phyloP scores from a whole-genome alignment of 2,329 filamentous ascomycete species.

The Dactylella cylindrospora region DNA sequence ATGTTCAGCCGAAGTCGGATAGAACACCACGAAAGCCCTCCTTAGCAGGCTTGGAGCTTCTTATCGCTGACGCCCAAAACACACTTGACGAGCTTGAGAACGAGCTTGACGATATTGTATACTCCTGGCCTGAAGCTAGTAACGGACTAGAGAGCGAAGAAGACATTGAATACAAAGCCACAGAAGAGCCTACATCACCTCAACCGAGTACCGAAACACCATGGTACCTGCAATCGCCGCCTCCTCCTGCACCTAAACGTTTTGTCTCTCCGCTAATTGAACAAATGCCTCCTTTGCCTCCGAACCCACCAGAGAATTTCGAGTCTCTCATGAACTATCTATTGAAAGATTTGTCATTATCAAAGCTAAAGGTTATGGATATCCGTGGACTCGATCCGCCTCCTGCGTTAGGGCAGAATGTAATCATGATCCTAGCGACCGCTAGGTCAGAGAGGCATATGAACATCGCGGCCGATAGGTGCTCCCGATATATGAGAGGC shows the following conservation, averaged over 20 bases:
- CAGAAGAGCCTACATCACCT: slow-evolving; percentile 18
- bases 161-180: slow-evolving; percentile 37
- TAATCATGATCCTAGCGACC: slow-evolving; percentile 90
- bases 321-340: slow-evolving; percentile 72
- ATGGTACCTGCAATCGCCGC: slow-evolving; percentile 77
- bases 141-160: no score
- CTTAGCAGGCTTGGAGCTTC: no score
- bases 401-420: slow-evolving; percentile 79
- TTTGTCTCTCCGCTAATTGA: slow-evolving; percentile 56
- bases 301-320: slow-evolving; percentile 70
- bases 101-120: no score
- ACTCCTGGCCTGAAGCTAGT: no score
- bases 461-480: slow-evolving; percentile 84
- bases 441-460: slow-evolving; percentile 91
- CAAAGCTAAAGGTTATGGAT: slow-evolving; percentile 77
- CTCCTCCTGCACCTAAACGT: slow-evolving; percentile 57
- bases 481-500: slow-evolving; percentile 80
- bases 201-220: slow-evolving; percentile 55
- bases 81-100: no score
- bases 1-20: no score
- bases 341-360: slow-evolving; percentile 81
- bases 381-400: slow-evolving; percentile 81
- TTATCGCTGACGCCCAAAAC: no score
- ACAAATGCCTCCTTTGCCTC: slow-evolving; percentile 56
- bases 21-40: no score